Evolutionary conservation across 345 rosid genomes (phyloP).

Genomic region (Salix udensis): DNA sequence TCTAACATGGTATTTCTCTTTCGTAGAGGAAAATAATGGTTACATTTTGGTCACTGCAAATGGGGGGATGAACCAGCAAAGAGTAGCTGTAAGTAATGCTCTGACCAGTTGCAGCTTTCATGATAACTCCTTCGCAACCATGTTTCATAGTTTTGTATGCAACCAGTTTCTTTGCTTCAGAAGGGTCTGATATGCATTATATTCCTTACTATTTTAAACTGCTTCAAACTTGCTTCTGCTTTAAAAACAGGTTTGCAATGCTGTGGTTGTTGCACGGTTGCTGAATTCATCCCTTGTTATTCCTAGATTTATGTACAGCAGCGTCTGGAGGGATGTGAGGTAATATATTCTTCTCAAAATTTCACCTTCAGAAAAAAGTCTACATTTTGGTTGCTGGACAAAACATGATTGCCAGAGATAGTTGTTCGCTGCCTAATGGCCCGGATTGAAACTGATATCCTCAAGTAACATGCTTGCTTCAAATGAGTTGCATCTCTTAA

Average conservation of each 20-base stretch:
- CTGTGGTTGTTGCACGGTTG: constrained; percentile 74
- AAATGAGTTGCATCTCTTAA: neutral
- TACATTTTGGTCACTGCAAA: constrained; percentile 89
- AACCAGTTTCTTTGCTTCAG: neutral
- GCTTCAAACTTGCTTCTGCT: constrained; percentile 12
- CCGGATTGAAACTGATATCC: neutral
- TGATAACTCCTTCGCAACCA: neutral
- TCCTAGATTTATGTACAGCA: constrained; percentile 89
- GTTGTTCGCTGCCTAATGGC: neutral
- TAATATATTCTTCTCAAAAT: constrained; percentile 20
- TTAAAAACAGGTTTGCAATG: constrained; percentile 77
- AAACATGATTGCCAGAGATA: neutral
- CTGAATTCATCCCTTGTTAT: constrained; percentile 85
- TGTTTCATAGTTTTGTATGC: neutral
- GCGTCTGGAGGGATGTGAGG: constrained; percentile 95
- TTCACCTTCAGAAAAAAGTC: neutral
- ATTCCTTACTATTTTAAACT: constrained; percentile 5
- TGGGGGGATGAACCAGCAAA: constrained; percentile 92
- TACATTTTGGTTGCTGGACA: neutral
- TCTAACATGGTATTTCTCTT: constrained; percentile 12
- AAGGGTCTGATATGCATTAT: neutral
- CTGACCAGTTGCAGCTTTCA: constrained; percentile 1
- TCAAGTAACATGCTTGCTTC: neutral
- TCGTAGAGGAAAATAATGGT: constrained; percentile 76
- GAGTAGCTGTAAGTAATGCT: constrained; percentile 83